Evolutionary conservation across 2,329 filamentous ascomycete genomes (phyloP), one percentile per base, ranked within the genome.

Genomic region (Lecanicillium sp.): DNA sequence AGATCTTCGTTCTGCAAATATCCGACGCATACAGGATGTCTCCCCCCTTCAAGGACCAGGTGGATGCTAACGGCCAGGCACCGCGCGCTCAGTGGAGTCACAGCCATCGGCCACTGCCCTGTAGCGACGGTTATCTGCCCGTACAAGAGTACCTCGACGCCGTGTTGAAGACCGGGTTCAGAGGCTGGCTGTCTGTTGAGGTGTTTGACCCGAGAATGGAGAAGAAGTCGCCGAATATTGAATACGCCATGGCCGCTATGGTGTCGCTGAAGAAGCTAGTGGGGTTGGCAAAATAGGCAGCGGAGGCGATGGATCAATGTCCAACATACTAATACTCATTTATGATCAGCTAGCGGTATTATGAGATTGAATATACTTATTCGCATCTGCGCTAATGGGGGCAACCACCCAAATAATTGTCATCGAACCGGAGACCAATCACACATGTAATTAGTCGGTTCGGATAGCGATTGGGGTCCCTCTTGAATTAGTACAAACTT

Each of bases 1-100:
- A 84, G 62, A 86, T 89, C 29, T 88, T 75, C 53, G 62, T 88
- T 0, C 56, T 89, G 3, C 84, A 89, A 54, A 79, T 89, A 38
- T 82, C 75, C 3, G 84, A 90, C 54, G 85, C 79, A 1, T 88
- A 87, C 53, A 77, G 71, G 48, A 69, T 77, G 28, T 61, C 66
- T 1, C 60, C 66, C 4, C 78, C 81, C 0, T 53, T 88, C 5
- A 11, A 25, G 22, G 57, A 66, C 17, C 57, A 71, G 32, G 49
- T 56, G 0, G 66, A 74, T 25, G 61, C 71, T 17, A 58, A 63
- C 5, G 80, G 78, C 0, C 49, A 80, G 31, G 7, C 22, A 11
- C 59, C 78, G 20, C 77, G 80, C 25, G 79, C 72, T 0, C 63
- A 72, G 22, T 89, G 84, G 84, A 87, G 81, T 49, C 77, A 83